Evolutionary conservation across 129 eudicot species (phyloP).

Genomic region (Mikania micrantha): DNA sequence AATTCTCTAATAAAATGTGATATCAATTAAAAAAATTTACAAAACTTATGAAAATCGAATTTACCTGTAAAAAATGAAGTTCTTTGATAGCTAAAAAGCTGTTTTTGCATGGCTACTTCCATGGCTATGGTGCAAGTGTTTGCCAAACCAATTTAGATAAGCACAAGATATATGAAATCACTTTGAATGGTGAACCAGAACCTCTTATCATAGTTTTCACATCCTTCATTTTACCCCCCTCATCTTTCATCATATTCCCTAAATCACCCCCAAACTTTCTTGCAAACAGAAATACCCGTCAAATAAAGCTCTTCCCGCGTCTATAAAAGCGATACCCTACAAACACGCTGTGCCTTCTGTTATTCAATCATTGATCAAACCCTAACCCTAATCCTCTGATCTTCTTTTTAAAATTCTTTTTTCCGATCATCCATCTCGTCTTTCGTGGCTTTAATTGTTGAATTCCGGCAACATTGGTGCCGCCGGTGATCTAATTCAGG

Average conservation of each 20-base stretch:
- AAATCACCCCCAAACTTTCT: slow-evolving; percentile 16
- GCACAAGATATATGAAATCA: not conserved
- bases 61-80: slow-evolving; percentile 18
- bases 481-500: slow-evolving; percentile 26
- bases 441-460: not conserved
- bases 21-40: not conserved
- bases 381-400: slow-evolving; percentile 28
- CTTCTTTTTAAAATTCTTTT: not conserved
- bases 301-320: slow-evolving; percentile 29
- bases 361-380: slow-evolving; percentile 33
- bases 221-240: slow-evolving; percentile 8
- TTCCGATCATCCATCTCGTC: slow-evolving; percentile 6
- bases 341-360: slow-evolving; percentile 37
- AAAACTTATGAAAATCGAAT: not conserved
- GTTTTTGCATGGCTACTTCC: slow-evolving; percentile 28
- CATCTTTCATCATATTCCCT: not conserved
- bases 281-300: slow-evolving; percentile 22
- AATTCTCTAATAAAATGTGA: not conserved
- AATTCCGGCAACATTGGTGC: slow-evolving; percentile 22
- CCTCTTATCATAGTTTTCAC: not conserved
- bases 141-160: slow-evolving; percentile 2
- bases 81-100: slow-evolving; percentile 13
- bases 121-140: not conserved
- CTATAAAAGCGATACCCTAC: slow-evolving; percentile 24
- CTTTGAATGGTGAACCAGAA: not conserved